Conservation (phyloP, 2,329 filamentous ascomycete genomes). For the Fusarium nisikadoi region DNA sequence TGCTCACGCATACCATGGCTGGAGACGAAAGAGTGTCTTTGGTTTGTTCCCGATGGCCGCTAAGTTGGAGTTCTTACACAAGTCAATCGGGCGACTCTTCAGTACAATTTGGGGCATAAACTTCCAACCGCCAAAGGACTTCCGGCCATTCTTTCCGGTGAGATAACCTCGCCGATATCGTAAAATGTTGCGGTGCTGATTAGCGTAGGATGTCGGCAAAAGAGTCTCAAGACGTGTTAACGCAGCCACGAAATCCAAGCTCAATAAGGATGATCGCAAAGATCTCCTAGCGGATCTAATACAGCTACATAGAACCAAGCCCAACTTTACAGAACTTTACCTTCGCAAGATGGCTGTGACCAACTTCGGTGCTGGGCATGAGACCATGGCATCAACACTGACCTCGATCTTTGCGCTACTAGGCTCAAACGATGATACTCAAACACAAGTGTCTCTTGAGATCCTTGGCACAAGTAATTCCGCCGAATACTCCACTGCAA, state of each 20-base stretch:
- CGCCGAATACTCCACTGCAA: constrained; percentile 37
- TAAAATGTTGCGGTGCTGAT: not conserved
- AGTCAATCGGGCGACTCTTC: constrained; percentile 52
- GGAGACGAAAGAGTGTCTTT: constrained; percentile 64
- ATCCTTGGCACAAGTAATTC: constrained; percentile 37
- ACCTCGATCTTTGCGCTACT: constrained; percentile 61
- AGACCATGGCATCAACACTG: constrained; percentile 64
- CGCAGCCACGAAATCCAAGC: constrained; percentile 43
- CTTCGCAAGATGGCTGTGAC: constrained; percentile 63
- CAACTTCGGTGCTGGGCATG: constrained; percentile 66
- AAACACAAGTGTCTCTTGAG: constrained; percentile 49
- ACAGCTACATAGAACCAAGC: constrained; percentile 55
- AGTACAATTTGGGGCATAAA: constrained; percentile 57
- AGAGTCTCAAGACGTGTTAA: constrained; percentile 50
- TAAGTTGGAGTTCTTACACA: constrained; percentile 53
- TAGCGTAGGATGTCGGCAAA: constrained; percentile 48
- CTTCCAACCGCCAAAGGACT: constrained; percentile 56
- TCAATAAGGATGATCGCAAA: constrained; percentile 45
- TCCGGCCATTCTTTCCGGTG: constrained; percentile 62
- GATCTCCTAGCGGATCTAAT: constrained; percentile 62
- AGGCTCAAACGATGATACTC: constrained; percentile 51
- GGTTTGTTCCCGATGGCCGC: constrained; percentile 59
- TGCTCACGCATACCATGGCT: constrained; percentile 60
- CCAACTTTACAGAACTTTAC: constrained; percentile 59
- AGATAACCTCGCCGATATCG: not conserved